Evolutionary conservation across 192 early-diverging fungal species (phyloP), one percentile per base, ranked within the genome.

Genomic region (Backusella westeae): DNA sequence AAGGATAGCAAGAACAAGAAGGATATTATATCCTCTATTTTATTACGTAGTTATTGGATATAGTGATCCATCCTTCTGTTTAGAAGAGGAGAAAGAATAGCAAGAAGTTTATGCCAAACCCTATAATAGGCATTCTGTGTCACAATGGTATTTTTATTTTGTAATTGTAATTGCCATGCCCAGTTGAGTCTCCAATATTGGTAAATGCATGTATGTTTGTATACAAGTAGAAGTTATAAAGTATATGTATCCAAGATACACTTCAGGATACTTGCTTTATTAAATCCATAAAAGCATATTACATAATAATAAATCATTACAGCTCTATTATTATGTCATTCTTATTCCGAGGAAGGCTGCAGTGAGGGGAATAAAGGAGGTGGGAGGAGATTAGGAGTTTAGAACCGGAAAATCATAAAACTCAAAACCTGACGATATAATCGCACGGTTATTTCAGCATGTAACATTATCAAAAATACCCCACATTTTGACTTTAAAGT

Each of bases 351-450:
- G 53, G 56, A 29, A 63, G 4, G 3, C 26, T 10, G 12, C 26
- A 12, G 6, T 52, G 53, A 29, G 56, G 56, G 26, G 29, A 29
- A 56, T 26, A n/a, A 7, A 19, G 17, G 52, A 21, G 7, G n/a
- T 38, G 38, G 2, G 8, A 38, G 38, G 52, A 44, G 42, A 17
- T 44, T 44, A 44, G 53, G 53, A 56, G 53, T 56, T 56, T 56
- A 56, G 53, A 56, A 56, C n/a, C 21, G 53, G 53, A 56, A 56
- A 56, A 56, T 56, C 53, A 21, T 56, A 56, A 56, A 56, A 56
- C 53, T 56, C 53, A 56, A 56, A 56, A 56, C 19, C 8, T 56
- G 53, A 56, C n/a, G 53, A 56, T 56, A 56, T 2, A 56, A 56
- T 56, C 21, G 53, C 53, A 56, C 53, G 53, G 53, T 56, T n/a